Evolutionary conservation across 805 yeast genomes (phyloP).

Genomic region (Candida koratica): DNA sequence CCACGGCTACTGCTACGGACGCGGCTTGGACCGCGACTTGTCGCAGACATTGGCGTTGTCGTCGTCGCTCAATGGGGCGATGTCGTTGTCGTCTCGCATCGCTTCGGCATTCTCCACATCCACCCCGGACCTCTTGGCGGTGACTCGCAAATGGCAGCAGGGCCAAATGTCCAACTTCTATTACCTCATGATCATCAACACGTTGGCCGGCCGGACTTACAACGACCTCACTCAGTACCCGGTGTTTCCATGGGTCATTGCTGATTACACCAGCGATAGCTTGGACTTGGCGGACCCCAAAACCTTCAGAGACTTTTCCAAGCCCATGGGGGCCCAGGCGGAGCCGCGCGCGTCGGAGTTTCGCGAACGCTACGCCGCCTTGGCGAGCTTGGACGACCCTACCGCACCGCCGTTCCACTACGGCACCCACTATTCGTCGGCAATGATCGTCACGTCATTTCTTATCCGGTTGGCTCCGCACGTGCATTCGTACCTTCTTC

Average conservation of each 20-base stretch:
- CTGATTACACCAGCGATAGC: slow-evolving; percentile 70
- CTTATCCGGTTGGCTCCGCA: slow-evolving; percentile 75
- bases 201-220: slow-evolving; percentile 83
- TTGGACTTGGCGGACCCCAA: slow-evolving; percentile 62
- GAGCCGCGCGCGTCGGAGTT: slow-evolving; percentile 57
- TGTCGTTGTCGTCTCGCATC: slow-evolving; percentile 25
- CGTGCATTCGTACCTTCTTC: slow-evolving; percentile 68
- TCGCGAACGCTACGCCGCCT: slow-evolving; percentile 67
- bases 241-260: slow-evolving; percentile 86
- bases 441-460: slow-evolving; percentile 86
- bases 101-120: slow-evolving; percentile 38
- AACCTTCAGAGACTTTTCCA: slow-evolving; percentile 68
- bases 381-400: slow-evolving; percentile 55
- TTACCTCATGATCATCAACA: slow-evolving; percentile 74
- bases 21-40: slow-evolving; percentile 52
- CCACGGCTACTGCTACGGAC: slow-evolving; percentile 45
- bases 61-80: slow-evolving; percentile 30
- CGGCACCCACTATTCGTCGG: slow-evolving; percentile 91
- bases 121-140: slow-evolving; percentile 31
- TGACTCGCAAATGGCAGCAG: slow-evolving; percentile 67
- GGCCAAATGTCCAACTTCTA: slow-evolving; percentile 83
- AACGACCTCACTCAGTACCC: slow-evolving; percentile 90
- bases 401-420: slow-evolving; percentile 78
- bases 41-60: slow-evolving; percentile 51
- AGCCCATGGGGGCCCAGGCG: slow-evolving; percentile 91